Evolutionary conservation across 2,329 filamentous ascomycete species (phyloP), one percentile per base, ranked within the genome.

Genomic region (Aspergillus novoparasiticus): DNA sequence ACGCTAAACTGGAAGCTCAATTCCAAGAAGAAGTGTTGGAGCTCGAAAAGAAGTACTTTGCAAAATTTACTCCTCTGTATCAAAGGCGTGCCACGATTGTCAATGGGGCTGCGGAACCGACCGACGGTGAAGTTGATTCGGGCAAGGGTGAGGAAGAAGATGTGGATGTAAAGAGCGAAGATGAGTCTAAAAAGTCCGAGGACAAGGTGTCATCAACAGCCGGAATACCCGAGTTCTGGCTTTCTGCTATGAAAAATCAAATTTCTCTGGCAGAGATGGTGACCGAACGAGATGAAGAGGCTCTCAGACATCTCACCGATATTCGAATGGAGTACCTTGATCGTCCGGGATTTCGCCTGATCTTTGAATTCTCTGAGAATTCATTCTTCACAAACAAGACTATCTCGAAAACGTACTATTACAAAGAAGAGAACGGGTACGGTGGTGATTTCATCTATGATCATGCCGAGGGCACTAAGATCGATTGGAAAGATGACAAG

Each of bases 161-260:
- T 21, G 84, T 86, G 62, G 83, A 86, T 56, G 83, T 83, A 26
- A 85, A 89, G 74, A 83, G 88, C 58, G 85, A 89, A 68, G 83
- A 87, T 70, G 76, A 84, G 57, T 64, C 69, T 53, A 79, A 82
- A 62, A 82, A 86, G 67, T 78, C 82, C 39, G 79, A 81, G 63
- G 75, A 74, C 34, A 78, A 81, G 60, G 82, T 79, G 56, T 69
- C 80, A 43, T 78, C 78, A 57, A 81, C 90, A 68, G 85, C 88
- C 74, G 95, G 95, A 80, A 97, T 99, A 67, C 95, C 95, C 67
- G 95, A 99, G 82, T 99, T 99, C 87, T 99, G 95, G 95, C 86
- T 99, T 57, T 97, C 94, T 66, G 94, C 96, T 72, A 98, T 99
- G 94, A 99, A 99, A 87, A 99, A 99, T 85, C 94, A 97, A 80